Percentiles rank a stretch among this genome's conserved stretches.
These are phyloP conservation scores for Melampsora americana DNA, from an alignment of 1,284 basidiomycete genomes.

Conservation along the genomic window DNA sequence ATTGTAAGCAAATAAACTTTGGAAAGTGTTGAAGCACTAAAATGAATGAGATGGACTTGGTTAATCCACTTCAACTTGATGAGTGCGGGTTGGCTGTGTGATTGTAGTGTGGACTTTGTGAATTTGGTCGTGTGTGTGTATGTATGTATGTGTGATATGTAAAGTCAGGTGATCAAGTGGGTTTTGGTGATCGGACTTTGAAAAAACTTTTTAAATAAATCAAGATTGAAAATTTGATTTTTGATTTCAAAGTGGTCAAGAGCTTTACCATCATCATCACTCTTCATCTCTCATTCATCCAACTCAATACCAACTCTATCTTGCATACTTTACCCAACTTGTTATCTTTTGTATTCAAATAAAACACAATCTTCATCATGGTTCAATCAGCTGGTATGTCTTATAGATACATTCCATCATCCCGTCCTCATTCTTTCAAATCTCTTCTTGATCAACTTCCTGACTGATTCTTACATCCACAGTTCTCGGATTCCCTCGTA, in stretches of 20 bases:
- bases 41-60: no score
- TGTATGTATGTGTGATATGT: no score
- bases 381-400: slow-evolving; percentile 41
- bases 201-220: no score
- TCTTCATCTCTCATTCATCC: no score
- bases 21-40: no score
- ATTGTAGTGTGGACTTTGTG: no score
- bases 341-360: not conserved
- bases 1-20: no score
- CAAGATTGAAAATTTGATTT: not conserved
- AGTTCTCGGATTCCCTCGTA: slow-evolving; percentile 94
- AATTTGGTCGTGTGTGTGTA: no score
- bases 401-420: not conserved
- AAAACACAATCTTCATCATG: slow-evolving; percentile 9
- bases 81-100: no score
- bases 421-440: not conserved
- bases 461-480: not conserved
- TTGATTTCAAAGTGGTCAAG: not conserved
- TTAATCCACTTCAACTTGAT: no score
- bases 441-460: not conserved
- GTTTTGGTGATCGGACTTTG: not conserved
- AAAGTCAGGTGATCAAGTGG: no score
- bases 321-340: not conserved
- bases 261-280: not conserved
- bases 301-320: no score